A percentile compares a stretch with the other conserved stretches of the same genome.
Evolutionary conservation across 2,329 filamentous ascomycete genomes (phyloP).

Genomic region (Colletotrichum lupini): DNA sequence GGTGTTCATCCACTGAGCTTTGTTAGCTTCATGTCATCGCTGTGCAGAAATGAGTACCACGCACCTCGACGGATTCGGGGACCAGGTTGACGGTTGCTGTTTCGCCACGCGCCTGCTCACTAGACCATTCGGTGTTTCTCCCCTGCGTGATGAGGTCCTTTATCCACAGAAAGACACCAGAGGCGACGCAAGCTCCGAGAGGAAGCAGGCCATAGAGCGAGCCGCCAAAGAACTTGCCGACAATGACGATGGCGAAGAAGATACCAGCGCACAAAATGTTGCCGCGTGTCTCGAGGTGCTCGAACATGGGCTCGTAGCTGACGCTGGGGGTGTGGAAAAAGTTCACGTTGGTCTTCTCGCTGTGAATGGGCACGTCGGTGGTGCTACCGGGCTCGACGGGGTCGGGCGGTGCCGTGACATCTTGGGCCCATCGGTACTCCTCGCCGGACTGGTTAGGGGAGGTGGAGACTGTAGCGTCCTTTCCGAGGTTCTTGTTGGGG

Average conservation of each 20-base stretch:
- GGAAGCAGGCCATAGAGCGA: conserved; percentile 81
- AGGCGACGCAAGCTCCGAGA: conserved; percentile 76
- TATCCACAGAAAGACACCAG: conserved; percentile 88
- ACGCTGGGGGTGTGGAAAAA: conserved; percentile 95
- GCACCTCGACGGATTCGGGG: conserved; percentile 83
- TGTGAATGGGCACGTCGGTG: conserved; percentile 93
- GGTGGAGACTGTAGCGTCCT: conserved; percentile 78
- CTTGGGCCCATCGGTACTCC: conserved; percentile 87
- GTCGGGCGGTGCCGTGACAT: conserved; percentile 90
- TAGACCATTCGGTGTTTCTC: conserved; percentile 86
- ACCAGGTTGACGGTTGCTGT: conserved; percentile 89
- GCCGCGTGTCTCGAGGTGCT: conserved; percentile 78
- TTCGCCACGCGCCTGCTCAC: conserved; percentile 85
- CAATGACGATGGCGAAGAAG: conserved; percentile 77
- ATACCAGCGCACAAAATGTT: conserved; percentile 76
- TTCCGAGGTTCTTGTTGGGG: conserved; percentile 89
- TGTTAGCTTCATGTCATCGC: conserved; percentile 41
- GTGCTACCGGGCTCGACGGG: conserved; percentile 85
- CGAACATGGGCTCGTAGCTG: conserved; percentile 90
- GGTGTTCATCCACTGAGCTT: conserved; percentile 85
- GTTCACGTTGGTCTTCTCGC: conserved; percentile 95
- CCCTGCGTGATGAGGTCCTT: conserved; percentile 88
- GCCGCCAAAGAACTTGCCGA: conserved; percentile 85
- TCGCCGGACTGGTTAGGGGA: conserved; percentile 76
- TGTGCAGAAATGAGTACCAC: conserved; percentile 8